phyloP scores from a whole-genome alignment of 164 flowering plant genomes.

The Sedum album region DNA sequence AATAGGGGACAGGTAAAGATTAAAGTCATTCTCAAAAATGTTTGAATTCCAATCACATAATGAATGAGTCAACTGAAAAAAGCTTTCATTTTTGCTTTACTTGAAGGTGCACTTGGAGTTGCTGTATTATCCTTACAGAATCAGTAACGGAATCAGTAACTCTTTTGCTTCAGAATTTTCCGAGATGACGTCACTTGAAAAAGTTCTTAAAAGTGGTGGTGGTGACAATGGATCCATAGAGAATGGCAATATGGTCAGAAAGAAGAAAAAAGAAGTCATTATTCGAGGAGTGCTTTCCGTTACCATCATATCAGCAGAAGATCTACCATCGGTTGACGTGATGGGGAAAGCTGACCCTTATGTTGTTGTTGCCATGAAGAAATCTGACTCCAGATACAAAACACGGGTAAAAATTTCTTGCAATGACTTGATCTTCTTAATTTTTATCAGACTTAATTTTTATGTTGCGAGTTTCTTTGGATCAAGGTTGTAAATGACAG shows the following conservation, averaged over 20 bases:
- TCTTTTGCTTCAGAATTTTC: slow-evolving; percentile 57
- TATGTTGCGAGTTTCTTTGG: not conserved
- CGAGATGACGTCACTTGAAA: slow-evolving; percentile 84
- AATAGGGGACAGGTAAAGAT: slow-evolving; percentile 91
- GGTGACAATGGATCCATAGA: slow-evolving; percentile 42
- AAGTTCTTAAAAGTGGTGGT: slow-evolving; percentile 55
- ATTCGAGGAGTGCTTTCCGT: slow-evolving; percentile 90
- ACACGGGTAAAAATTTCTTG: slow-evolving; percentile 55
- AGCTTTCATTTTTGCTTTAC: slow-evolving; percentile 1
- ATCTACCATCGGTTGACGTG: slow-evolving; percentile 68
- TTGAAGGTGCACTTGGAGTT: slow-evolving; percentile 93
- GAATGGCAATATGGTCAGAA: slow-evolving; percentile 23
- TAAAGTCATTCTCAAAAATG: not conserved
- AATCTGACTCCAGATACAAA: slow-evolving; percentile 59
- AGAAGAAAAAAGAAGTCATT: slow-evolving; percentile 63
- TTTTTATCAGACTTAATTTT: not conserved
- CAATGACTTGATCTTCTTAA: not conserved
- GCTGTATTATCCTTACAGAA: slow-evolving; percentile 55
- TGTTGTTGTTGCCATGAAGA: slow-evolving; percentile 72
- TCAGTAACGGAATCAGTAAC: slow-evolving; percentile 70
- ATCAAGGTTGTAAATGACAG: slow-evolving; percentile 78
- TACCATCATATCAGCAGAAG: slow-evolving; percentile 86
- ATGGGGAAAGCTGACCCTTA: slow-evolving; percentile 95
- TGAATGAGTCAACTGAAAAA: not conserved
- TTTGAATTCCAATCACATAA: not conserved